Evolutionary conservation across 108 stramenopile species (phyloP), one percentile per base, ranked within the genome.

Genomic region (Skeletonema grethae): DNA sequence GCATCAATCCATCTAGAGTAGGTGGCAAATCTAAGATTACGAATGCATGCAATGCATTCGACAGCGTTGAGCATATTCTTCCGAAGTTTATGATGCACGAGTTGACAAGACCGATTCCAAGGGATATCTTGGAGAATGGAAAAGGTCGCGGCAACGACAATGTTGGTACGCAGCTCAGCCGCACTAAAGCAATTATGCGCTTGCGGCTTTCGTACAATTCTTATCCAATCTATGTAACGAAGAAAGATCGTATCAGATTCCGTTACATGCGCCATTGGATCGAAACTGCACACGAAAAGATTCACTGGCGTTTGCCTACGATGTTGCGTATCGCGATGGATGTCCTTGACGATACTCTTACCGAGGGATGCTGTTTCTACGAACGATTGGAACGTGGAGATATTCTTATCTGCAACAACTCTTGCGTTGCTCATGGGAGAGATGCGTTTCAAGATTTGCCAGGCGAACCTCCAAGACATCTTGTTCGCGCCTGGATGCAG

Each of bases 211-310:
- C 35, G 13, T 63, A 70, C 62, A 70, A 70, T 43, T 62, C 70
- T 12, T 70, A 70, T 20, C 70, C 70, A 0, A 70, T 70, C 7
- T 70, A 48, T 48, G 46, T 48, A 18, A 18, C 46, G 0, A 3
- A 35, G 10, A 29, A 46, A 39, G 50, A 11, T 50, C 67, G 67
- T 5, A 34, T 70, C 6, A 62, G 62, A 11, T 70, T 70, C 38
- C 70, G 70, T 8, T 70, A 70, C 38, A 70, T 70, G 70, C 34
- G 70, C 16, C 62, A 70, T 35, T 70, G 70, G 70, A 70, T 70
- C 29, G 70, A 70, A 35, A 70, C 62, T 63, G 70, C 43, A 32
- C 70, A 70, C 55, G 24, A 55, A 55, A 68, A 68, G 67, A 31
- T 55, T 12, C n/a, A 16, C 31, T 55, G 53, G 53, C 29, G 22